Conservation (phyloP, 1,284 basidiomycete species). For the Microbotryum lychnidis-dioicae region DNA sequence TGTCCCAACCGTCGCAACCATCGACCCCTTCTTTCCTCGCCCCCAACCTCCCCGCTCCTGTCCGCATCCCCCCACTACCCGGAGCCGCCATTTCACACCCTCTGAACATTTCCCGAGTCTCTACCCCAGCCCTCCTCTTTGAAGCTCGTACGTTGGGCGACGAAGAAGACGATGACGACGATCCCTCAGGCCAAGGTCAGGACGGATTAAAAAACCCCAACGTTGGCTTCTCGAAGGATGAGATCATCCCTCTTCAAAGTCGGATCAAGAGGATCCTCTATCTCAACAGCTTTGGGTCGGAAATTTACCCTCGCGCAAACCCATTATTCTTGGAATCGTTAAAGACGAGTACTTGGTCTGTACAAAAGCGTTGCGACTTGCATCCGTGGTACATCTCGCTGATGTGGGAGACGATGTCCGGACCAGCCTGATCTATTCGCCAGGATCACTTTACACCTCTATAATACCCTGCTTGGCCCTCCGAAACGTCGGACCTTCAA, state of each 20-base stretch:
- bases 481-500: slow-evolving; percentile 67
- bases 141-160: slow-evolving; percentile 27
- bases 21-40: slow-evolving; percentile 36
- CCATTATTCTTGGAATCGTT: slow-evolving; percentile 56
- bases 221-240: slow-evolving; percentile 57
- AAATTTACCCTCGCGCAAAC: slow-evolving; percentile 31
- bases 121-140: slow-evolving; percentile 21
- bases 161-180: slow-evolving; percentile 32
- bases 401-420: background rate
- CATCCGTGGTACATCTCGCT: slow-evolving; percentile 57
- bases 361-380: slow-evolving; percentile 43
- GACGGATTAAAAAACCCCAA: slow-evolving; percentile 47
- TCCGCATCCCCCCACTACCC: slow-evolving; percentile 33
- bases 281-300: slow-evolving; percentile 82
- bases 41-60: background rate
- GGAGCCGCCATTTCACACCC: slow-evolving; percentile 5
- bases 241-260: slow-evolving; percentile 40
- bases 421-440: slow-evolving; percentile 21
- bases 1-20: slow-evolving; percentile 9
- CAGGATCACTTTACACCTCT: slow-evolving; percentile 33
- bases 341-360: slow-evolving; percentile 47
- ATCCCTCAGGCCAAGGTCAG: slow-evolving; percentile 45
- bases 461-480: slow-evolving; percentile 86
- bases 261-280: slow-evolving; percentile 63
- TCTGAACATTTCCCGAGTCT: slow-evolving; percentile 13